phyloP scores from a whole-genome alignment of 2,329 filamentous ascomycete genomes.

The Aureobasidium zeae region DNA sequence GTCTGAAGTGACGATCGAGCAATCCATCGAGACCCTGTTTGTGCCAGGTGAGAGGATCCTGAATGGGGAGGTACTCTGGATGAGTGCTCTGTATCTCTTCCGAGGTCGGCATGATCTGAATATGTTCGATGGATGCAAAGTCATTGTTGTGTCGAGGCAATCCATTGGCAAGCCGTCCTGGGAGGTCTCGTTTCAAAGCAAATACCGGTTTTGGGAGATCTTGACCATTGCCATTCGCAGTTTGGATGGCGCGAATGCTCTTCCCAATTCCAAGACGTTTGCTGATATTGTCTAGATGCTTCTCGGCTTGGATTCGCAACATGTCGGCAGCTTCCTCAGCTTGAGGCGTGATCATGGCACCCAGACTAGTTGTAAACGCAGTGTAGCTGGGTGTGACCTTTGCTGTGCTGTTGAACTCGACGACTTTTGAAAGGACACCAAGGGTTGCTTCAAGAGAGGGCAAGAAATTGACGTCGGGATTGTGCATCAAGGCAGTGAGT shows the following conservation, averaged over 20 bases:
- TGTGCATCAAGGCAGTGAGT: neutral
- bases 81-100: conserved; percentile 38
- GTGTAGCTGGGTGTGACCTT: conserved; percentile 4
- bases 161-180: conserved; percentile 26
- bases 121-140: conserved; percentile 36
- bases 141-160: conserved; percentile 44
- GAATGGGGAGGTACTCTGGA: conserved; percentile 36
- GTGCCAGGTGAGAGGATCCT: conserved; percentile 34
- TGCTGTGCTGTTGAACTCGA: conserved; percentile 18
- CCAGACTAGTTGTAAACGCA: neutral
- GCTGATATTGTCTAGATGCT: neutral
- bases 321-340: neutral
- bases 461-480: neutral
- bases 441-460: conserved; percentile 15
- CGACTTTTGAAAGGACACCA: conserved; percentile 13
- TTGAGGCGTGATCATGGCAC: neutral
- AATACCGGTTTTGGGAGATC: conserved; percentile 4
- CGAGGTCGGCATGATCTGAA: conserved; percentile 42
- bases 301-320: conserved; percentile 1
- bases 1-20: conserved; percentile 47
- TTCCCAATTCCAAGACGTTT: neutral
- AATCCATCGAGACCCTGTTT: conserved; percentile 38
- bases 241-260: neutral
- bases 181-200: conserved; percentile 20
- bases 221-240: neutral